These are phyloP conservation scores for Paraleonurus japonicus DNA, from an alignment of 257 asterid genomes.

Conservation along the genomic window DNA sequence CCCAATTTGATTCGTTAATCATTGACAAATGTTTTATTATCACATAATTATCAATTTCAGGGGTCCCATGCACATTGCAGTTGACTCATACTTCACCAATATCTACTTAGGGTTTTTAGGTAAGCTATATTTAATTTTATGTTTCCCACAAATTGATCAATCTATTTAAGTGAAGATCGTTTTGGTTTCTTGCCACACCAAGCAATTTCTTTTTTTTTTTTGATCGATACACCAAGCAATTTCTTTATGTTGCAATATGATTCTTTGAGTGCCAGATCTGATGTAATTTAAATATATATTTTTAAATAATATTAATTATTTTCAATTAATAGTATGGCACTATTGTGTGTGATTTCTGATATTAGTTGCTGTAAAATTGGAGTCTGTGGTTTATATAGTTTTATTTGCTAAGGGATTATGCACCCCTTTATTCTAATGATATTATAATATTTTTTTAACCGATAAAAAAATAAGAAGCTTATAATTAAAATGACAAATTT, in stretches of 20 bases:
- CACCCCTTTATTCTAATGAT: too few species aligned
- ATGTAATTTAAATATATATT: too few species aligned
- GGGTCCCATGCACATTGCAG: conserved; percentile 41
- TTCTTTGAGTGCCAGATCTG: too few species aligned
- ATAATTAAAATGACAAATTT: too few species aligned
- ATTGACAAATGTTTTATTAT: conserved; percentile 68
- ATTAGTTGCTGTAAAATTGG: too few species aligned
- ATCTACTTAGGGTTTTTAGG: conserved; percentile 31
- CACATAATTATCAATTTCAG: background rate
- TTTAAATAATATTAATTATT: too few species aligned
- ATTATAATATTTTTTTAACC: too few species aligned
- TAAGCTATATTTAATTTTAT: conserved; percentile 30
- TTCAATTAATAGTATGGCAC: too few species aligned
- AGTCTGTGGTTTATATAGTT: too few species aligned
- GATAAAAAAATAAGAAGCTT: too few species aligned
- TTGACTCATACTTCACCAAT: conserved; percentile 44
- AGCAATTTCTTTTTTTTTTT: conserved; percentile 17
- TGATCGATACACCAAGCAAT: conserved; percentile 24
- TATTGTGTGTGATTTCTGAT: too few species aligned
- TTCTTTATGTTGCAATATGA: background rate
- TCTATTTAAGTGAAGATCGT: background rate
- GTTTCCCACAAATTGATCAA: background rate
- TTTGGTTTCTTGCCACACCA: conserved; percentile 17
- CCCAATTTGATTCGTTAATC: conserved; percentile 47
- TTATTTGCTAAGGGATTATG: too few species aligned